phyloP scores from a whole-genome alignment of 176 grass and related monocot genomes.

The Puccinellia tenuiflora region DNA sequence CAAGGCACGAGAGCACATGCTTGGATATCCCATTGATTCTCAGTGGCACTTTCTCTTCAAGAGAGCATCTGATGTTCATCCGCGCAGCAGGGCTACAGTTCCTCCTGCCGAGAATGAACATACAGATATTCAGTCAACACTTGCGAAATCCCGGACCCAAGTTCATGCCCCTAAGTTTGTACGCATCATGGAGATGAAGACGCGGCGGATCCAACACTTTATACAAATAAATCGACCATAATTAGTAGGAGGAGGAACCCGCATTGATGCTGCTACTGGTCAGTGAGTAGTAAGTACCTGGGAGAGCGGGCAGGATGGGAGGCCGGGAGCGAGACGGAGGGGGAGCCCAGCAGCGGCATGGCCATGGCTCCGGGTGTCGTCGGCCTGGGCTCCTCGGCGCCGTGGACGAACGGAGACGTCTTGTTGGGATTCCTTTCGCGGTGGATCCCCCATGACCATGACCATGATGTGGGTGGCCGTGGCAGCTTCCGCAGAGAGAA shows the following conservation, averaged over 20 bases:
- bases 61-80: slow-evolving; percentile 16
- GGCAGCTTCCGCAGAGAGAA: background rate
- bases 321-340: background rate
- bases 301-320: background rate
- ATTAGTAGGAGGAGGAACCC: background rate
- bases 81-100: background rate
- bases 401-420: background rate
- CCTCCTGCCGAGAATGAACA: background rate
- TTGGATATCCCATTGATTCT: slow-evolving; percentile 20
- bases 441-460: background rate
- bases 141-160: too few relatives aligned
- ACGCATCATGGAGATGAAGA: too few relatives aligned
- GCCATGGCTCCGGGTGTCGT: slow-evolving; percentile 9
- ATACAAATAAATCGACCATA: background rate
- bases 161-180: too few relatives aligned
- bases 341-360: background rate
- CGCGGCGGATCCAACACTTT: background rate
- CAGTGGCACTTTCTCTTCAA: background rate
- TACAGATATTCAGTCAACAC: too few relatives aligned
- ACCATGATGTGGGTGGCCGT: background rate
- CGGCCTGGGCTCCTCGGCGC: background rate
- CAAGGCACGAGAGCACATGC: slow-evolving; percentile 48
- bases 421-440: background rate
- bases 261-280: background rate
- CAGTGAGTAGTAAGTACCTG: slow-evolving; percentile 4